phyloP scores from a whole-genome alignment of 208 protist species.

The Leishmania guyanensis region DNA sequence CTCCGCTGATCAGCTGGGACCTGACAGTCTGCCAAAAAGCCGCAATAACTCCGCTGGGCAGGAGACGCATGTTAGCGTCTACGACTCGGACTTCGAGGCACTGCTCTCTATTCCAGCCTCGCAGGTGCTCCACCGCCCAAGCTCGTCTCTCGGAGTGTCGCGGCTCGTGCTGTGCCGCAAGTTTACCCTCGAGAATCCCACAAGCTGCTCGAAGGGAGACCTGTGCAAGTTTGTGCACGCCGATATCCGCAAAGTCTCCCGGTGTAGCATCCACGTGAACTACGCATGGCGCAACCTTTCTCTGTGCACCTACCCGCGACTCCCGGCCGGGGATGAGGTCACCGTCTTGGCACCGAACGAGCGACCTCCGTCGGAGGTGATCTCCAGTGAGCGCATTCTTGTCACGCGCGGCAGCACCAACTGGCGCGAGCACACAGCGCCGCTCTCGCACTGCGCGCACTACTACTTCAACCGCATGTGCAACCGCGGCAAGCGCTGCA shows the following conservation, averaged over 20 bases:
- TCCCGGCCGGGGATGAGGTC: slow-evolving; percentile 50
- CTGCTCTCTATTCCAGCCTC: slow-evolving; percentile 44
- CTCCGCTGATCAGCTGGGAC: not conserved
- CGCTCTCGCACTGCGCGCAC: slow-evolving; percentile 82
- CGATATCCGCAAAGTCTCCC: slow-evolving; percentile 33
- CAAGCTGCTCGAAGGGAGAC: slow-evolving; percentile 52
- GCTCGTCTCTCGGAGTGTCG: slow-evolving; percentile 45
- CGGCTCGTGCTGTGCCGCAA: slow-evolving; percentile 83
- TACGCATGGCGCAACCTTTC: slow-evolving; percentile 64
- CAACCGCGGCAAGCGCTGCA: slow-evolving; percentile 73
- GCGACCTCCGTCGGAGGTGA: slow-evolving; percentile 43
- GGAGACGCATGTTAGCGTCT: slow-evolving; percentile 39
- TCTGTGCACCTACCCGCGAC: slow-evolving; percentile 60
- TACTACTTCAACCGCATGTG: slow-evolving; percentile 90
- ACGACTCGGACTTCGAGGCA: slow-evolving; percentile 65
- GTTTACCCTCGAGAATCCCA: slow-evolving; percentile 35
- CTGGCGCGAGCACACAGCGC: slow-evolving; percentile 38
- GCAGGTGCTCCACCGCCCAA: slow-evolving; percentile 49
- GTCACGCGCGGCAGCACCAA: slow-evolving; percentile 56
- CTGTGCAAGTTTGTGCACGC: slow-evolving; percentile 86
- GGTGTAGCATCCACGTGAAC: slow-evolving; percentile 78
- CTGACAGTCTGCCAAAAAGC: slow-evolving; percentile 13
- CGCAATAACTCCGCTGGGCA: not conserved
- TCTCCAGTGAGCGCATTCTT: slow-evolving; percentile 59
- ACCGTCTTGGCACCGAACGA: slow-evolving; percentile 73